These are phyloP conservation scores for Croton laevigatus DNA, from an alignment of 441 rosid genomes.

Conservation along the genomic window DNA sequence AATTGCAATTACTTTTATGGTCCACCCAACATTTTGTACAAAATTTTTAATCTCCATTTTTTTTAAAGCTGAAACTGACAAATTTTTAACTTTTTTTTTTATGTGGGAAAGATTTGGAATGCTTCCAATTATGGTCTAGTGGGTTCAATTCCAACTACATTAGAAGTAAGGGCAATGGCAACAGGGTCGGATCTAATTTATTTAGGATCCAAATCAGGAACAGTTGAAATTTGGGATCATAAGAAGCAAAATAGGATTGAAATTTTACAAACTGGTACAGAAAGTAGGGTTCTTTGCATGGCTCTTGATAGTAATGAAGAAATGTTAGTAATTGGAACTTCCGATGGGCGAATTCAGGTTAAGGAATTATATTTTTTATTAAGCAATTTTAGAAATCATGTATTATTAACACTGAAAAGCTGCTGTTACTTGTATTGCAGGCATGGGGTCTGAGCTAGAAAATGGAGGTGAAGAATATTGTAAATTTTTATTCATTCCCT, in stretches of 20 bases:
- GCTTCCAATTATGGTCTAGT: conserved; percentile 41
- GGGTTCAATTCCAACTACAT: conserved; percentile 42
- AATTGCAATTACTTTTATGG: too few relatives aligned
- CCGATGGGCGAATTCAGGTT: conserved; percentile 70
- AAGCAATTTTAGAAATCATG: background rate
- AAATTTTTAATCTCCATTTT: background rate
- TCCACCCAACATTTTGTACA: background rate
- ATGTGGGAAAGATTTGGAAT: conserved; percentile 49
- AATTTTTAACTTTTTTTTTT: background rate
- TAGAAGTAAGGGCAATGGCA: conserved; percentile 51
- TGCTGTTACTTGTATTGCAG: conserved; percentile 32
- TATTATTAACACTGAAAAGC: background rate
- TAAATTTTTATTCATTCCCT: background rate
- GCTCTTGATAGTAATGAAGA: conserved; percentile 56
- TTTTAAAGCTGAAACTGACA: background rate
- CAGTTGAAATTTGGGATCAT: conserved; percentile 61
- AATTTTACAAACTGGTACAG: conserved; percentile 42
- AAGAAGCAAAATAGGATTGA: conserved; percentile 51
- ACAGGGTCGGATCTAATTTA: conserved; percentile 61
- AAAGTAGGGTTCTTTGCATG: conserved; percentile 45
- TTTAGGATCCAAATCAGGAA: conserved; percentile 66
- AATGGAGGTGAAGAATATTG: conserved; percentile 10
- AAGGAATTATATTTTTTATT: background rate
- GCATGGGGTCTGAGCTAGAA: conserved; percentile 65
- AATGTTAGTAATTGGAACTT: conserved; percentile 55